Evolutionary conservation across 2,329 filamentous ascomycete species (phyloP), one percentile per base, ranked within the genome.

Genomic region (Gnomoniopsis sp.): DNA sequence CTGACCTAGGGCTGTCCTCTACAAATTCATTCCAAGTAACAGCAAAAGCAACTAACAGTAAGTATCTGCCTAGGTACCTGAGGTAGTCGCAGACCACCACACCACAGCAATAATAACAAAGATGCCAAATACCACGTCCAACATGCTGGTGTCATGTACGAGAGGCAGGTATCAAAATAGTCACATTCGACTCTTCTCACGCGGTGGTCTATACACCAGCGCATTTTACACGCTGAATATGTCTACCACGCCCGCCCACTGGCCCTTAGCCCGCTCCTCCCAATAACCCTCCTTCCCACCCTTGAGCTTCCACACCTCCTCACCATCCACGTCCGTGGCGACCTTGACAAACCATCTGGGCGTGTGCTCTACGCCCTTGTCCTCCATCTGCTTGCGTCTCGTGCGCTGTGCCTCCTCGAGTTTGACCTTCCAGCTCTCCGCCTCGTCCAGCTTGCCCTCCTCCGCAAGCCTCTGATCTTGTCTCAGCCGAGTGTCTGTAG

Each of bases 271-370:
- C 61, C 93, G 83, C 74, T 91, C 88, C 70, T 96, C 93, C 95
- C 95, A 99, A 74, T 99, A 99, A 10, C 91, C 88, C 19, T 96
- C 91, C 73, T 88, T 92, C 21, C 92, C 91, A 2, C 79, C 79
- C 76, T 88, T 95, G 63, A 96, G 73, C 67, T 86, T 83, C 90
- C 90, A 90, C 12, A 88, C 79, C 69, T 89, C 86, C 69, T 89
- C 87, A 3, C 82, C 83, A 50, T 83, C 81, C 23, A 82, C 79
- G n/a, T 38, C 58, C 21, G 60, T 60, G 2, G 81, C 78, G 10
- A 89, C 86, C 74, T 83, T 88, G 54, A 86, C 83, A 70, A 99
- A 99, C 92, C 93, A 99, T 65, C 84, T 82, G 6, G 95, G 90
- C 65, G 77, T 82, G 81, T 93, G 88, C 59, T 78, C 74, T 67